Evolutionary conservation across 495 filamentous ascomycete genomes (phyloP).

Genomic region (Parmelia sp.): DNA sequence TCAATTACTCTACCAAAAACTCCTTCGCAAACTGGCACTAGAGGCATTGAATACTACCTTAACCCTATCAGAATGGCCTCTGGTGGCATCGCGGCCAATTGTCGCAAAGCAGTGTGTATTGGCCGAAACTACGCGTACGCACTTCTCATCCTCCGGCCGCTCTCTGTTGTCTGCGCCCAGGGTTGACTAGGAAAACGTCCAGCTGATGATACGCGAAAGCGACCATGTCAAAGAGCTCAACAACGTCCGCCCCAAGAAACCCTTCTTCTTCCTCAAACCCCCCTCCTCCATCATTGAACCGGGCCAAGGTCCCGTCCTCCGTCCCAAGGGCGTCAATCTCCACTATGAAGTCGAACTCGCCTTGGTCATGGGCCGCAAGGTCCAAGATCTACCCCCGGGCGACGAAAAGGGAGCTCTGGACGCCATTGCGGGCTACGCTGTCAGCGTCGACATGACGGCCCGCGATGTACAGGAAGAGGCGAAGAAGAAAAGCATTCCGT

Average conservation of each 20-base stretch:
- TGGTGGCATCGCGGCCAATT: conserved; percentile 48
- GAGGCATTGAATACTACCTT: background rate
- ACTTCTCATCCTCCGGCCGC: conserved; percentile 10
- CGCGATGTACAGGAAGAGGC: conserved; percentile 91
- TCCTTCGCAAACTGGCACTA: background rate
- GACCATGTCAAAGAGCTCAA: conserved; percentile 93
- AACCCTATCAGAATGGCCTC: conserved; percentile 40
- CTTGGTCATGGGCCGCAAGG: conserved; percentile 70
- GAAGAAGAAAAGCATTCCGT: conserved; percentile 94
- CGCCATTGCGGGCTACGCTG: conserved; percentile 60
- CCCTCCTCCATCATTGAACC: conserved; percentile 73
- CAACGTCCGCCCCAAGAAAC: conserved; percentile 75
- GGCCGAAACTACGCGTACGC: conserved; percentile 94
- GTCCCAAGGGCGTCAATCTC: conserved; percentile 70
- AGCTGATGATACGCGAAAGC: conserved; percentile 40
- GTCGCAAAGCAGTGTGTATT: conserved; percentile 90
- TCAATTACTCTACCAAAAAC: too few species aligned
- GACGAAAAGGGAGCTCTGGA: conserved; percentile 48
- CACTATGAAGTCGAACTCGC: conserved; percentile 97
- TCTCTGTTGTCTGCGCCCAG: background rate
- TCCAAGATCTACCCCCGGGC: conserved; percentile 64
- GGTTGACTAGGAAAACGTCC: conserved; percentile 14
- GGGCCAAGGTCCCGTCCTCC: conserved; percentile 70
- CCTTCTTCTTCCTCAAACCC: conserved; percentile 99
- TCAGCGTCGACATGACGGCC: conserved; percentile 89